These are phyloP conservation scores for Termitomyces sp. DNA, from an alignment of 768 basidiomycete genomes.

Conservation along the genomic window DNA sequence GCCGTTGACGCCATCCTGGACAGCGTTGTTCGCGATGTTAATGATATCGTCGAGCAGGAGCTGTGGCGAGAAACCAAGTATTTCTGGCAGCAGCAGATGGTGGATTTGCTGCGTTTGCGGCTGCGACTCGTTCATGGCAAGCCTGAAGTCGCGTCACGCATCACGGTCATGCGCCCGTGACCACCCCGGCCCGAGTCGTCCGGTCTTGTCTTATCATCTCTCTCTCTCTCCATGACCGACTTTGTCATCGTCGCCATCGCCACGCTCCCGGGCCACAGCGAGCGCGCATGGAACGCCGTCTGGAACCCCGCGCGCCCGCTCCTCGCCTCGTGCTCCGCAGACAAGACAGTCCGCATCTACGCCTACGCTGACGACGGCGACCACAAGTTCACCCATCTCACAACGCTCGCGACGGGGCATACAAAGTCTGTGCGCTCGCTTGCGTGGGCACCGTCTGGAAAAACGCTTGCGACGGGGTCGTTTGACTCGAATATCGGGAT, in stretches of 20 bases:
- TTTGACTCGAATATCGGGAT: conserved; percentile 92
- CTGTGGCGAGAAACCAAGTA: conserved; percentile 83
- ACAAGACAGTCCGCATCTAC: conserved; percentile 89
- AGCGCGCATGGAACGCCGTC: conserved; percentile 83
- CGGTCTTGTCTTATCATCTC: too few species aligned
- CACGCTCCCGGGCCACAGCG: conserved; percentile 64
- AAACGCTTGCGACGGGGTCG: conserved; percentile 84
- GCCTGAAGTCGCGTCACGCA: not conserved
- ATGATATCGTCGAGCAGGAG: conserved; percentile 85
- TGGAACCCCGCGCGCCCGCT: conserved; percentile 86
- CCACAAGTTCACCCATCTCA: conserved; percentile 49
- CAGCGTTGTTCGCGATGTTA: conserved; percentile 77
- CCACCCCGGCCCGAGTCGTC: too few species aligned
- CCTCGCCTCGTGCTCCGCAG: conserved; percentile 91
- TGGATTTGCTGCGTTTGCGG: conserved; percentile 26
- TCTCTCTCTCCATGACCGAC: not conserved
- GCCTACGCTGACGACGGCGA: conserved; percentile 44
- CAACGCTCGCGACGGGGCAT: conserved; percentile 82
- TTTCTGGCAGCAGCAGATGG: conserved; percentile 62
- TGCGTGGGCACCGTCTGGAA: conserved; percentile 88
- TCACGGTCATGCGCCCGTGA: conserved; percentile 1
- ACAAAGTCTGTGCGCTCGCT: conserved; percentile 82
- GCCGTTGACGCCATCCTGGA: conserved; percentile 74
- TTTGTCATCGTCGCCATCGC: conserved; percentile 27
- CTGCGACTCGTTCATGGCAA: not conserved